phyloP scores from a whole-genome alignment of 1,139 yeast species.

The Schwanniomyces etchellsii region DNA sequence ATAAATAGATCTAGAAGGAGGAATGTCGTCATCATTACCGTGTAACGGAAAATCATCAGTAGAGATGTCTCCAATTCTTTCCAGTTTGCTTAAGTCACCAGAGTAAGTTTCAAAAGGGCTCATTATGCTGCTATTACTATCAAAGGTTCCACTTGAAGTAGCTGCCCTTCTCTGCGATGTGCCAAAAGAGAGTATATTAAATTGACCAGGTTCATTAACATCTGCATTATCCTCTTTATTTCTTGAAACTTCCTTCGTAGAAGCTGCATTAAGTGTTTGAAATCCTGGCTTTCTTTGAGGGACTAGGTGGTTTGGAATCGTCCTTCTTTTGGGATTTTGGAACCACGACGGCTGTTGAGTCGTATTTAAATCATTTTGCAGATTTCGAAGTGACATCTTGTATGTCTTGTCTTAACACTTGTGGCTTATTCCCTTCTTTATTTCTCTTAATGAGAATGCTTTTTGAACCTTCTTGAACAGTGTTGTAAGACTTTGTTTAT shows the following conservation, averaged over 20 bases:
- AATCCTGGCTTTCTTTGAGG: conserved; percentile 41
- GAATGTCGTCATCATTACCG: conserved; percentile 37
- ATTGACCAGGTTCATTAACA: conserved; percentile 17
- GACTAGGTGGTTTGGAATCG: conserved; percentile 51
- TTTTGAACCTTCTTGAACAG: too few species aligned
- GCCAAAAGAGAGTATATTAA: conserved; percentile 38
- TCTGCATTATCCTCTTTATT: conserved; percentile 9
- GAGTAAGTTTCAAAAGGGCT: conserved; percentile 17
- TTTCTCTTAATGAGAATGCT: too few species aligned
- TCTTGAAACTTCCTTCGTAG: conserved; percentile 14
- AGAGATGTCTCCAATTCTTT: conserved; percentile 24
- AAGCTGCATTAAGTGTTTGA: conserved; percentile 24
- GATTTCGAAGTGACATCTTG: conserved; percentile 2
- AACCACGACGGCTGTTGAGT: conserved; percentile 42
- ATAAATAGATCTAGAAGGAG: conserved; percentile 57
- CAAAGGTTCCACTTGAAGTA: conserved; percentile 13
- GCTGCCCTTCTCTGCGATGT: conserved; percentile 20
- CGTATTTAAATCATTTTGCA: conserved; percentile 2
- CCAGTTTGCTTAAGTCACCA: conserved; percentile 22
- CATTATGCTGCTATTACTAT: conserved; percentile 13
- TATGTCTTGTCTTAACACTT: conserved; percentile 1
- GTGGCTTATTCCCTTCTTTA: too few species aligned
- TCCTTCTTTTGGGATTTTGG: conserved; percentile 49
- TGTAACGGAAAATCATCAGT: conserved; percentile 24
- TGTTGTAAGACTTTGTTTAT: too few species aligned